Conservation (phyloP, 306 rosid species). For the Vigna mungo region DNA sequence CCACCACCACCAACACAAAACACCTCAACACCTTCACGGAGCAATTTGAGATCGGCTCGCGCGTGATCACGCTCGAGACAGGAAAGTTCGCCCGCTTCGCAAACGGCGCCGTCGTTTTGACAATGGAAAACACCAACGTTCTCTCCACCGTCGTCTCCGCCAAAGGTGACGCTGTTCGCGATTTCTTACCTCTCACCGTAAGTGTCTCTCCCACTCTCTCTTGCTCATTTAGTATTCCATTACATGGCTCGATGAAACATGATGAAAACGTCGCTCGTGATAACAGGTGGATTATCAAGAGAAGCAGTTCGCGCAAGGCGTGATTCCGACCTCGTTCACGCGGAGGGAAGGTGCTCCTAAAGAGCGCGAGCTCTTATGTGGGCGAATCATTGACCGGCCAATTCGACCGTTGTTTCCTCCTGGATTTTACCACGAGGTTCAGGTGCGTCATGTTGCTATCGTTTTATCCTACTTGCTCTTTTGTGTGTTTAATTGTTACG, state of each 20-base stretch:
- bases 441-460: slow-evolving; percentile 58
- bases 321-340: slow-evolving; percentile 81
- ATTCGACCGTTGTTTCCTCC: slow-evolving; percentile 88
- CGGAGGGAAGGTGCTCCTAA: slow-evolving; percentile 95
- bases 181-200: slow-evolving; percentile 95
- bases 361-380: slow-evolving; percentile 94
- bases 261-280: neutral
- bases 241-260: neutral
- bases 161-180: slow-evolving; percentile 69
- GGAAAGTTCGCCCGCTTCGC: slow-evolving; percentile 92
- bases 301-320: slow-evolving; percentile 90
- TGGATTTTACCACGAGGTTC: slow-evolving; percentile 97
- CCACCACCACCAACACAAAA: slow-evolving; percentile 53
- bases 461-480: neutral
- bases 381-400: slow-evolving; percentile 87
- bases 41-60: slow-evolving; percentile 85
- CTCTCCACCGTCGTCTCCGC: slow-evolving; percentile 76
- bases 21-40: slow-evolving; percentile 71
- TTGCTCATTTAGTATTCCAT: too few relatives aligned
- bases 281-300: slow-evolving; percentile 90
- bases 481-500: neutral
- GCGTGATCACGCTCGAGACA: slow-evolving; percentile 68
- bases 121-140: slow-evolving; percentile 75
- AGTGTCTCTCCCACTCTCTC: neutral
- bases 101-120: slow-evolving; percentile 81